Percentiles rank a stretch among this genome's conserved stretches.
Evolutionary conservation across 192 early-diverging fungal species (phyloP).

Genomic region (Entomortierella beljakovae): DNA sequence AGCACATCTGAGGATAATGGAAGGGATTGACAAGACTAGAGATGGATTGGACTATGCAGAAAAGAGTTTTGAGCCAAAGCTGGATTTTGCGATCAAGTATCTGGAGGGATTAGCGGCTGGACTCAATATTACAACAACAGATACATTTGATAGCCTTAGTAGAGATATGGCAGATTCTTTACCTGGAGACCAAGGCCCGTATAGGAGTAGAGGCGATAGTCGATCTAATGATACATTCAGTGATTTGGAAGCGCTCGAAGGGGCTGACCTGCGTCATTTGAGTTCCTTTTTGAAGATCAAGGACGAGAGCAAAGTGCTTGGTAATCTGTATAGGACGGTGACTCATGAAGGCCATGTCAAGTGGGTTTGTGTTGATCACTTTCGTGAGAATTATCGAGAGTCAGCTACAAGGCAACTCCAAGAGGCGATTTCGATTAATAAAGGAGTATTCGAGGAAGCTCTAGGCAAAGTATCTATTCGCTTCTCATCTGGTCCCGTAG

Average conservation of each 20-base stretch:
- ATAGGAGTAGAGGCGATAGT: not conserved
- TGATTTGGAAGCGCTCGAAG: constrained; percentile 31
- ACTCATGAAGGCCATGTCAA: constrained; percentile 25
- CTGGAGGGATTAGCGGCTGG: not conserved
- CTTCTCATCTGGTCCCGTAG: constrained; percentile 1
- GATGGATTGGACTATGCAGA: not conserved
- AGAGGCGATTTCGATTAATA: constrained; percentile 8
- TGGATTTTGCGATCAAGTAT: constrained; percentile 33
- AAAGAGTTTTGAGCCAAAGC: constrained; percentile 16
- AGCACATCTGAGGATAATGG: not conserved
- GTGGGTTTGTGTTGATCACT: constrained; percentile 37
- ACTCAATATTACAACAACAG: not conserved
- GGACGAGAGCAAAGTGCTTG: constrained; percentile 28
- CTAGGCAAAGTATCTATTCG: constrained; percentile 13
- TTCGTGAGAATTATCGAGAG: constrained; percentile 12
- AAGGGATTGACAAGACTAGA: constrained; percentile 17
- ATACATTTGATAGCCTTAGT: not conserved
- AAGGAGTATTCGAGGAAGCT: constrained; percentile 19
- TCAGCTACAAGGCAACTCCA: constrained; percentile 12
- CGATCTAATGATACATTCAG: not conserved
- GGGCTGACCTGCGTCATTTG: constrained; percentile 32
- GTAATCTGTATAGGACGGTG: constrained; percentile 26
- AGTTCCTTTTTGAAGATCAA: constrained; percentile 24
- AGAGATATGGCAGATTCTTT: not conserved
- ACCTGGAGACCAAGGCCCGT: not conserved